Conservation (phyloP, 2,329 filamentous ascomycete genomes). For the Fusarium begoniae region DNA sequence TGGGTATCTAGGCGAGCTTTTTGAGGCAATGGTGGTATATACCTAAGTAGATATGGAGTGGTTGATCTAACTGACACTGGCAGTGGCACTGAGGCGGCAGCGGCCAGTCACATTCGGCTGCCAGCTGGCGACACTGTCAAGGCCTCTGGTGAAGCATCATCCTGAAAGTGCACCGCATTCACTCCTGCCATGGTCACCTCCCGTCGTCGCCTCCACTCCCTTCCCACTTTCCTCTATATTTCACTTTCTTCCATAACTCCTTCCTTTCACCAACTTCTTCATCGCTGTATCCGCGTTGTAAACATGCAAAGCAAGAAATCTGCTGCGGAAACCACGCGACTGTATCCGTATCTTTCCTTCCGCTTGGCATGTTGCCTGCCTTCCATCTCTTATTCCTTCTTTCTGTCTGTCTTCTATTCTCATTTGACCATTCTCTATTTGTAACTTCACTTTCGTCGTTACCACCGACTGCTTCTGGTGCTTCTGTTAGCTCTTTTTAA, state of each 20-base stretch:
- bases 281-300: conserved; percentile 5
- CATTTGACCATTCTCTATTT: not conserved
- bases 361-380: not conserved
- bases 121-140: conserved; percentile 35
- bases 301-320: conserved; percentile 29
- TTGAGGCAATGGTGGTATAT: not conserved
- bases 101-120: conserved; percentile 23
- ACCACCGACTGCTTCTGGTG: not conserved
- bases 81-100: not conserved
- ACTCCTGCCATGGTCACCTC: not conserved
- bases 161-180: conserved; percentile 25
- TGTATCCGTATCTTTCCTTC: conserved; percentile 17
- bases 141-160: conserved; percentile 17
- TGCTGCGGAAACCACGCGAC: conserved; percentile 24
- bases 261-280: conserved; percentile 4
- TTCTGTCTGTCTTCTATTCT: not conserved
- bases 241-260: not conserved
- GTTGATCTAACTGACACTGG: not conserved
- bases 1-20: not conserved
- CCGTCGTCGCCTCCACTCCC: not conserved
- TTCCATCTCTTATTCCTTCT: not conserved
- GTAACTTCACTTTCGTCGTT: not conserved
- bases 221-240: not conserved
- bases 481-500: not conserved
- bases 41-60: not conserved